phyloP scores from a whole-genome alignment of 1,139 yeast genomes.

The Candida sp. region DNA sequence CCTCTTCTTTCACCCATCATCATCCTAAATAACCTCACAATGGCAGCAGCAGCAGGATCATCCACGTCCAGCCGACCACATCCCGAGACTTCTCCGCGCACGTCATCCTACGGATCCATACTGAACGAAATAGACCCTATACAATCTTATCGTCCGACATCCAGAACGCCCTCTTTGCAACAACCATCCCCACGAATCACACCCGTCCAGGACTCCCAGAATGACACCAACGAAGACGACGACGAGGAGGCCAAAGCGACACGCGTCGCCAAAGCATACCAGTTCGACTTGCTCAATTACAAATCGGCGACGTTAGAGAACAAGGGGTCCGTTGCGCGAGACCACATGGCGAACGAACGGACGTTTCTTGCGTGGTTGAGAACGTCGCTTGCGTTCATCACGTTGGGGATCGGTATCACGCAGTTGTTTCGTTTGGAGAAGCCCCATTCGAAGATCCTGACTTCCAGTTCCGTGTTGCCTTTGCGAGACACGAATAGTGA shows the following conservation, averaged over 20 bases:
- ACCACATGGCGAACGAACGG: conserved; percentile 75
- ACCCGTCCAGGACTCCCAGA: background rate
- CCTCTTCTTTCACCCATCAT: background rate
- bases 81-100: conserved; percentile 1
- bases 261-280: background rate
- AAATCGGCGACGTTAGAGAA: conserved; percentile 43
- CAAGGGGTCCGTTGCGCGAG: conserved; percentile 53
- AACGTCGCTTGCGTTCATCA: conserved; percentile 51
- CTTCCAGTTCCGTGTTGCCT: conserved; percentile 14
- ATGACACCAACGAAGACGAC: conserved; percentile 7
- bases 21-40: background rate
- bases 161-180: background rate
- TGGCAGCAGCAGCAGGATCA: background rate
- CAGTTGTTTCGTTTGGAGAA: conserved; percentile 42
- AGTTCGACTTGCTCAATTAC: conserved; percentile 10
- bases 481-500: conserved; percentile 11
- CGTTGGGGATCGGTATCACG: conserved; percentile 47
- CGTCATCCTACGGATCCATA: conserved; percentile 6
- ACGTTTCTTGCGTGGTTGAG: conserved; percentile 80
- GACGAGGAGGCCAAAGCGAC: conserved; percentile 1
- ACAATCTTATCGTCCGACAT: background rate
- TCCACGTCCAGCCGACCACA: background rate
- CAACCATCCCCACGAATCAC: background rate
- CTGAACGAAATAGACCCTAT: conserved; percentile 1
- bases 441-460: conserved; percentile 20